Percentiles rank a stretch among this genome's conserved stretches.
These are phyloP conservation scores for Botrytis aclada DNA, from an alignment of 2,329 filamentous ascomycete genomes.

Conservation along the genomic window DNA sequence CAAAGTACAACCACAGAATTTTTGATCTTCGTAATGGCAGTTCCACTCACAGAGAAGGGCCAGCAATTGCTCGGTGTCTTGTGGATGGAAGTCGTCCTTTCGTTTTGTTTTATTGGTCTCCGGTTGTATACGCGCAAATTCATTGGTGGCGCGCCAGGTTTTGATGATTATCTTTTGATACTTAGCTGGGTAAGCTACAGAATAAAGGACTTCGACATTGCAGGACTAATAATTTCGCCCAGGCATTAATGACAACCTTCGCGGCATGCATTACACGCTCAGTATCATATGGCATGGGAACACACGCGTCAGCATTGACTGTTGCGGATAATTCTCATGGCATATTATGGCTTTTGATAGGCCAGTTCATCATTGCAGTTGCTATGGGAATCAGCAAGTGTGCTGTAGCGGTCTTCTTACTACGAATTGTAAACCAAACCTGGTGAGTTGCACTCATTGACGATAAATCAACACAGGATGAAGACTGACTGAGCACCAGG, in stretches of 20 bases:
- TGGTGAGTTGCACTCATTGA: neutral
- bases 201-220: neutral
- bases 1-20: neutral
- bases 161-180: constrained; percentile 10
- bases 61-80: constrained; percentile 6
- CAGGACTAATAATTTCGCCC: neutral
- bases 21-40: neutral
- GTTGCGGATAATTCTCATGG: neutral
- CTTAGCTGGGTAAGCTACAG: constrained; percentile 4
- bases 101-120: constrained; percentile 3
- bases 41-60: constrained; percentile 11
- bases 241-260: constrained; percentile 10
- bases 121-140: constrained; percentile 11
- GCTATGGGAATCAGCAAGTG: constrained; percentile 17
- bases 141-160: neutral
- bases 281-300: constrained; percentile 8
- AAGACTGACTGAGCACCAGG: neutral
- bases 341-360: constrained; percentile 15
- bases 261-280: neutral
- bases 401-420: constrained; percentile 6
- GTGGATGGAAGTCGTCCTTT: constrained; percentile 12
- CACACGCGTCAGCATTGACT: neutral
- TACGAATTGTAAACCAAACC: constrained; percentile 12
- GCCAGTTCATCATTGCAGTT: constrained; percentile 8
- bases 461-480: neutral